A percentile compares a stretch with the other conserved stretches of the same genome.
phyloP scores from a whole-genome alignment of 805 yeast species.

The Candida easanensis region DNA sequence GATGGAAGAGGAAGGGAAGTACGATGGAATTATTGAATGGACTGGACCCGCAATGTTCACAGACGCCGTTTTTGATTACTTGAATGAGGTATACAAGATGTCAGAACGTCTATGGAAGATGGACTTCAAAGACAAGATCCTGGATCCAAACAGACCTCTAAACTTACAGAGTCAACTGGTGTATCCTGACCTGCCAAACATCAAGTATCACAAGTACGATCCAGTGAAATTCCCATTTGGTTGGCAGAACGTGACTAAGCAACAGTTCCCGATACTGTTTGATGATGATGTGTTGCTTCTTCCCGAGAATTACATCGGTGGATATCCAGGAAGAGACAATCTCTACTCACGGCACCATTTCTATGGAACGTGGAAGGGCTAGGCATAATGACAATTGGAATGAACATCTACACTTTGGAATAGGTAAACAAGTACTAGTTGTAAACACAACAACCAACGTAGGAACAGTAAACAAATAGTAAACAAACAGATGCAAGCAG shows the following conservation, averaged over 20 bases:
- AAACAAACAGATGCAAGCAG: too few species aligned
- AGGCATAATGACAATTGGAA: neutral
- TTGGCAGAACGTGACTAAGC: slow-evolving; percentile 20
- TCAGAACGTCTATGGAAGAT: slow-evolving; percentile 5
- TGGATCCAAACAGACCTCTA: slow-evolving; percentile 17
- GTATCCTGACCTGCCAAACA: slow-evolving; percentile 8
- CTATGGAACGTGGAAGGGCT: slow-evolving; percentile 57
- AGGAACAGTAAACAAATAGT: too few species aligned
- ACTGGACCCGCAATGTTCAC: slow-evolving; percentile 53
- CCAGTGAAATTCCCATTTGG: slow-evolving; percentile 13
- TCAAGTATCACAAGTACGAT: slow-evolving; percentile 12
- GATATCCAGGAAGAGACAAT: slow-evolving; percentile 39
- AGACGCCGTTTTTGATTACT: slow-evolving; percentile 40
- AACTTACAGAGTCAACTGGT: slow-evolving; percentile 9
- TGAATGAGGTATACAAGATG: slow-evolving; percentile 12
- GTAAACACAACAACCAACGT: too few species aligned
- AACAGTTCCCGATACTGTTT: slow-evolving; percentile 15
- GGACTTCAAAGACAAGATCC: slow-evolving; percentile 11
- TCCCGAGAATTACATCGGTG: slow-evolving; percentile 64
- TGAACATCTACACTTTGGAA: too few species aligned
- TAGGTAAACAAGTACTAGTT: too few species aligned
- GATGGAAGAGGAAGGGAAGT: slow-evolving; percentile 46
- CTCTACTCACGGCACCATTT: slow-evolving; percentile 60
- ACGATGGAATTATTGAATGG: slow-evolving; percentile 58
- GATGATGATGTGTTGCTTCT: slow-evolving; percentile 66